phyloP scores from a whole-genome alignment of 768 basidiomycete species.

The Suillus spraguei region DNA sequence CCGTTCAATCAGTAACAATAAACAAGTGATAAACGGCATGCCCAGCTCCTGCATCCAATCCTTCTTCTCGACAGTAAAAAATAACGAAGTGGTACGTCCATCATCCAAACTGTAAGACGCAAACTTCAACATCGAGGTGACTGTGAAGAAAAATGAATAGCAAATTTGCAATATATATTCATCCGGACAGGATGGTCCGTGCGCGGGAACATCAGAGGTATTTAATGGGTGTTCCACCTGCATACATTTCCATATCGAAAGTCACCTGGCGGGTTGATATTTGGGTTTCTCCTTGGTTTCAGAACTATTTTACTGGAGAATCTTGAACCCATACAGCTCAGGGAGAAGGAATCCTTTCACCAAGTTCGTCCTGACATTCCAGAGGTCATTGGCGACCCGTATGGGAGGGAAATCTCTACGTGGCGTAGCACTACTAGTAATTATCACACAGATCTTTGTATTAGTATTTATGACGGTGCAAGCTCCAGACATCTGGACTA shows the following conservation, averaged over 20 bases:
- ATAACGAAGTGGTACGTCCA: constrained; percentile 26
- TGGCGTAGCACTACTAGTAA: background rate
- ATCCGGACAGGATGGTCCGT: constrained; percentile 48
- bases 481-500: background rate
- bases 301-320: constrained; percentile 34
- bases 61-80: constrained; percentile 51
- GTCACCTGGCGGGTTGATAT: constrained; percentile 77
- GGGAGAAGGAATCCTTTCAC: constrained; percentile 63
- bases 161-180: constrained; percentile 31
- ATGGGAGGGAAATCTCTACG: constrained; percentile 48
- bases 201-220: constrained; percentile 38
- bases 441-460: background rate
- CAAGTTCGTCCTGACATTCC: constrained; percentile 63
- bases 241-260: constrained; percentile 49
- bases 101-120: constrained; percentile 26
- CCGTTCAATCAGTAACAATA: constrained; percentile 51
- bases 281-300: constrained; percentile 52
- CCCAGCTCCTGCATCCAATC: constrained; percentile 58
- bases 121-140: constrained; percentile 43
- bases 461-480: background rate
- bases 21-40: constrained; percentile 60
- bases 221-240: constrained; percentile 7
- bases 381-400: constrained; percentile 65
- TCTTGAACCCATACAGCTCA: constrained; percentile 57
- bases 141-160: constrained; percentile 32